Conservation (phyloP, 208 protist genomes). For the Leishmania turanica region DNA sequence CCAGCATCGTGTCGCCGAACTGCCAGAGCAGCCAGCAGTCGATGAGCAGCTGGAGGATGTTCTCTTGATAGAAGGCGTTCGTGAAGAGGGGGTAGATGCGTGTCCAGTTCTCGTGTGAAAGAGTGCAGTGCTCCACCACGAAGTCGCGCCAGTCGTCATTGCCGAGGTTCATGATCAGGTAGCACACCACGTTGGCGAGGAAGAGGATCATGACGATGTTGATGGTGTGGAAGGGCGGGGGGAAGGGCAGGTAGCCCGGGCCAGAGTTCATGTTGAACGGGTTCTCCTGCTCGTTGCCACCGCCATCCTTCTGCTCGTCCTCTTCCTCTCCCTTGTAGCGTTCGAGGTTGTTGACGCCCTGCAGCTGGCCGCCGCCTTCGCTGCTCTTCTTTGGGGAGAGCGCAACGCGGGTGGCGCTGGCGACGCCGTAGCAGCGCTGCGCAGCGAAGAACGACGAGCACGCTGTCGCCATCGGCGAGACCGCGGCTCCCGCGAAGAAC, state of each 20-base stretch:
- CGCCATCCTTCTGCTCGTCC: conserved; percentile 46
- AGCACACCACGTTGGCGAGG: conserved; percentile 75
- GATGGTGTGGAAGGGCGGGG: conserved; percentile 86
- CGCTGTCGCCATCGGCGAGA: background rate
- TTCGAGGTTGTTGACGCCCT: conserved; percentile 53
- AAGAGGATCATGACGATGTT: conserved; percentile 90
- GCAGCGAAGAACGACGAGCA: background rate
- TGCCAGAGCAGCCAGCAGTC: conserved; percentile 86
- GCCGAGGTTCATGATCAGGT: conserved; percentile 78
- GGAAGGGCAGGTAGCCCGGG: conserved; percentile 84
- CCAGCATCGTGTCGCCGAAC: conserved; percentile 87
- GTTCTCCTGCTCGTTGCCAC: conserved; percentile 55
- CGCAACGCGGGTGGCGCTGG: background rate
- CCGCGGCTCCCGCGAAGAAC: conserved; percentile 11
- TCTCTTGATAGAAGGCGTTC: conserved; percentile 87
- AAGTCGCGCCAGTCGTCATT: conserved; percentile 84
- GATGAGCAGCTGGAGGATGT: conserved; percentile 87
- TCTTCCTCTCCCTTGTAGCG: conserved; percentile 58
- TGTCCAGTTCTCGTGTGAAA: conserved; percentile 82
- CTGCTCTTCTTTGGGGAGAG: conserved; percentile 13
- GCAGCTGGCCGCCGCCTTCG: conserved; percentile 39
- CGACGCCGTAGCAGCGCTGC: conserved; percentile 20
- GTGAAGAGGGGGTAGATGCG: conserved; percentile 88
- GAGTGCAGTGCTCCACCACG: conserved; percentile 87
- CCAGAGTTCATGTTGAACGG: conserved; percentile 55